Base-by-base conservation (phyloP, 805 yeast genomes). In the Pichia sporocuriosa region DNA sequence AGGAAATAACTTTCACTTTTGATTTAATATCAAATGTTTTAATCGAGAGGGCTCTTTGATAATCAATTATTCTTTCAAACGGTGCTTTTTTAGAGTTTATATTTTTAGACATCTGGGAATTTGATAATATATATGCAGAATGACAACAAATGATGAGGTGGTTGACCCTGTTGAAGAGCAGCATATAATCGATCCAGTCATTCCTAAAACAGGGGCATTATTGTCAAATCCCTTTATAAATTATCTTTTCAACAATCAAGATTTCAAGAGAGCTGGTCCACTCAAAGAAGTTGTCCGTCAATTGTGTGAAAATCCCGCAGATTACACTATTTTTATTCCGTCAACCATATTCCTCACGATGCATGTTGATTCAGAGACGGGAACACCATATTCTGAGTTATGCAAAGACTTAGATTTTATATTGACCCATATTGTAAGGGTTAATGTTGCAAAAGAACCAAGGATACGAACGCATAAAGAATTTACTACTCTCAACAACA, bases 241-340 rank as follows among this genome's bases (percentile, higher is more conserved):
- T 57, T 69, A 78, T 29, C 59, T 83, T 6, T 81, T 84, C 65
- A 79, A 81, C 61, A 77, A 81, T 50, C 81, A 83, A 0, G 66
- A 63, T 43, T 77, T 77, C 2, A 45, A 58, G 6, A 60, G 58
- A n/a, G 65, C 71, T 0, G 70, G 79, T 11, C 13, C 61, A 70
- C 38, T 56, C 19, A 71, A 68, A 43, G 67, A 66, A n/a, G 63
- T 75, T 7, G 66, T 77, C 28, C 55, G 60, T 4, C 68, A 59
- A 37, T 52, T 81, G 20, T 51, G 67, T 2, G 57, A 53, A 32
- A 61, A 58, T 46, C 75, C 81, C 29, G 68, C 67, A 16, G 72
- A 71, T n/a, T 78, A 70, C 55, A 67, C 78, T 2, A 55, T 84
- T 12, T 55, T 84, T n/a, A 77, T 81, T 1, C 95, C 95, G 0